A percentile compares a stretch with the other conserved stretches of the same genome.
Evolutionary conservation across 2,329 filamentous ascomycete species (phyloP).

Genomic region (Apiospora marii): DNA sequence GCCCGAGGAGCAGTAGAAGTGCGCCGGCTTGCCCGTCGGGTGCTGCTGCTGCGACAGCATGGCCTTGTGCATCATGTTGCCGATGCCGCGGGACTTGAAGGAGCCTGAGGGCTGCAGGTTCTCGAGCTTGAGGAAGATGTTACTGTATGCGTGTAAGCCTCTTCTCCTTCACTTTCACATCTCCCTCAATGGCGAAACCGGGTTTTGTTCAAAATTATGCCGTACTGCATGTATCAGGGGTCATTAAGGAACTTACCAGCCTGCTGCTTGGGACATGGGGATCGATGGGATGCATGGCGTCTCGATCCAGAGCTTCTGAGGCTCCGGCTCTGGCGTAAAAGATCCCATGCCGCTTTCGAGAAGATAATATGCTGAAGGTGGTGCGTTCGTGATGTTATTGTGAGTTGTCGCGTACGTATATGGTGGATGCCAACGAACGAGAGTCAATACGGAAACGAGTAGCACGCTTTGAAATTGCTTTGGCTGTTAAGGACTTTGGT

Average conservation of each 20-base stretch:
- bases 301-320: slow-evolving; percentile 69
- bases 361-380: neutral
- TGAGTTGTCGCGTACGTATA: neutral
- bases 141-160: slow-evolving; percentile 51
- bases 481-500: neutral
- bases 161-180: neutral
- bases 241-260: slow-evolving; percentile 63
- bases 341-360: slow-evolving; percentile 48
- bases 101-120: slow-evolving; percentile 85
- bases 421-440: neutral
- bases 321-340: slow-evolving; percentile 45
- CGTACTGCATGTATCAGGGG: too few relatives aligned
- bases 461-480: neutral
- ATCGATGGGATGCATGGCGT: slow-evolving; percentile 75
- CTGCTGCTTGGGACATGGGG: slow-evolving; percentile 72
- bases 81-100: slow-evolving; percentile 84
- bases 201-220: too few relatives aligned
- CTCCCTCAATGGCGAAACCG: too few relatives aligned
- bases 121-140: slow-evolving; percentile 86
- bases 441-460: neutral
- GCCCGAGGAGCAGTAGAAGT: slow-evolving; percentile 83
- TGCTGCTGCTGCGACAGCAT: slow-evolving; percentile 42
- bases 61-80: slow-evolving; percentile 68
- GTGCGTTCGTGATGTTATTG: neutral
- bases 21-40: slow-evolving; percentile 47